Percentiles rank a stretch among this genome's conserved stretches.
phyloP scores from a whole-genome alignment of 176 grass and related monocot species.

The Oropetium thomaeum region DNA sequence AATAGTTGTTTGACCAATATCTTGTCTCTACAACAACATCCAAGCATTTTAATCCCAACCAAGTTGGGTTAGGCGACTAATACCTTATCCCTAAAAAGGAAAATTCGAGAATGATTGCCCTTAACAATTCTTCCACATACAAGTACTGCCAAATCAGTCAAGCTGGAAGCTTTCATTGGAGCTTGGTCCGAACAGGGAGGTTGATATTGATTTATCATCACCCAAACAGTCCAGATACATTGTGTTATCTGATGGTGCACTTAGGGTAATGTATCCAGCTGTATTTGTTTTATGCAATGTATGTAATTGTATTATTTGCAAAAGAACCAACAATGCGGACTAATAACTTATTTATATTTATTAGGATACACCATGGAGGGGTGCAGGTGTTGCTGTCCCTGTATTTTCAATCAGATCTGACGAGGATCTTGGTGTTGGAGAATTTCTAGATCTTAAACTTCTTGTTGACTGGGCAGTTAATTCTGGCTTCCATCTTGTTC shows the following conservation, averaged over 20 bases:
- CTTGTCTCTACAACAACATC: too few species aligned
- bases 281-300: too few species aligned
- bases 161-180: constrained; percentile 50
- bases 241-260: constrained; percentile 73
- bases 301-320: neutral
- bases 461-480: constrained; percentile 93
- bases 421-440: constrained; percentile 92
- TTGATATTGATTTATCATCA: constrained; percentile 61
- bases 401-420: constrained; percentile 81
- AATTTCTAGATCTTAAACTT: constrained; percentile 93
- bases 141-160: constrained; percentile 84
- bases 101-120: constrained; percentile 16
- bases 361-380: constrained; percentile 84
- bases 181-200: constrained; percentile 77
- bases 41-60: too few species aligned
- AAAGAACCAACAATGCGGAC: neutral
- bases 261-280: constrained; percentile 60
- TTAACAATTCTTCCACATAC: constrained; percentile 80
- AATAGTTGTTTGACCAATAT: too few species aligned
- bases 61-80: too few species aligned
- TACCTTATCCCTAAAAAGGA: constrained; percentile 43
- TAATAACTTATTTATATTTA: constrained; percentile 42
- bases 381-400: constrained; percentile 90
- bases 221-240: constrained; percentile 59
- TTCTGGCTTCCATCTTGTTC: constrained; percentile 93